Conservation (phyloP, 2,329 filamentous ascomycete species). For the Teratosphaeria zuluensis region DNA sequence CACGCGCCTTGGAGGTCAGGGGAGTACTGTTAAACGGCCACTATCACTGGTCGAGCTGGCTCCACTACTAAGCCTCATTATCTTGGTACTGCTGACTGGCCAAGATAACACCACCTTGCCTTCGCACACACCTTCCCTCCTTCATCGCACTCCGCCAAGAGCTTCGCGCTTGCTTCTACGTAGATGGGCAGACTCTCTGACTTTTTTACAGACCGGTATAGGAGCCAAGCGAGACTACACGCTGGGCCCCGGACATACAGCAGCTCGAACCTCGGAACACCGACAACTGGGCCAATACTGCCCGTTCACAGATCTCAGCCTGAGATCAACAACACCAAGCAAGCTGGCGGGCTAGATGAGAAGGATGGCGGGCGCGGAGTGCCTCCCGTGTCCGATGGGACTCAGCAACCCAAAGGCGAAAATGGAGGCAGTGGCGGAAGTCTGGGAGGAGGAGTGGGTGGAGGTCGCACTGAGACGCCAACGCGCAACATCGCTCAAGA, state of each 20-base stretch:
- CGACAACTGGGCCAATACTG: constrained; percentile 24
- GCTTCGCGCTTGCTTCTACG: constrained; percentile 7
- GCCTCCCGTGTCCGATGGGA: constrained; percentile 16
- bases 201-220: constrained; percentile 42
- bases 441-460: constrained; percentile 23
- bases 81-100: not conserved
- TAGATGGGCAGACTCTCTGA: constrained; percentile 48
- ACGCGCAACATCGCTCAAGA: constrained; percentile 13
- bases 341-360: constrained; percentile 25
- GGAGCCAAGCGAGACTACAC: constrained; percentile 39
- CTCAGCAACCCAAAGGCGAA: constrained; percentile 2
- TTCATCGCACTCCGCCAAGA: not conserved
- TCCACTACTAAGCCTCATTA: not conserved
- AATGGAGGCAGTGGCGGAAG: constrained; percentile 8
- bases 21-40: not conserved
- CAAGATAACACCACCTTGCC: not conserved
- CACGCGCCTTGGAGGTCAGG: not conserved
- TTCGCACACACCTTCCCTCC: not conserved
- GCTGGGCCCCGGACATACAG: constrained; percentile 11
- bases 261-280: constrained; percentile 10
- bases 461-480: constrained; percentile 18
- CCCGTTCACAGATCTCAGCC: constrained; percentile 15
- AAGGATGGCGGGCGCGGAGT: constrained; percentile 16
- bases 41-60: not conserved
- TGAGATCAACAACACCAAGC: constrained; percentile 12